Base-by-base conservation (phyloP, 345 rosid species). In the Corchorus olitorius region DNA sequence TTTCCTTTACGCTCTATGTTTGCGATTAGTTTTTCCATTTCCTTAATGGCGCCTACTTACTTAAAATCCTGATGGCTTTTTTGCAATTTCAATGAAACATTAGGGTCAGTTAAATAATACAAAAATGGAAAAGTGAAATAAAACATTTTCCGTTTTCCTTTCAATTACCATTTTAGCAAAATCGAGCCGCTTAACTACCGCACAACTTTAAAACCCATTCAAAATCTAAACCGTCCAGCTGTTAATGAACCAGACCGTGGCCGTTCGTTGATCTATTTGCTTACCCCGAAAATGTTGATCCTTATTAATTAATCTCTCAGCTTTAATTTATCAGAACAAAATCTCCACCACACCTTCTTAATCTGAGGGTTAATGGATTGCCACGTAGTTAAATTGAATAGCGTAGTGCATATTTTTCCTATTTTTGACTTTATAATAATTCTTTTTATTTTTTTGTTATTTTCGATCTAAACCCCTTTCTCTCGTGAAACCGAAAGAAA, bases 401-500 rank as follows among this genome's bases (percentile, higher is more conserved):
- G 22, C 22, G 15, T 7, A 22, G 20, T 13, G 15, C 16, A 33
- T 8, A 34, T 34, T 70, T 52, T 34, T 9, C 16, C 5, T 16
- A 8, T 34, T 52, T 70, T 52, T 10, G 15, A 70, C 55, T 37
- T 69, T 50, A 4, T 45, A 9, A n/a, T 6, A 70, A 34, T 70
- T 61, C 41, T 33, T 61, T 55, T 55, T 0, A 27, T 8, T 70
- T 52, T 53, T 73, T 68, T 16, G 72, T 80, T 66, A 69, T 86
- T 81, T 79, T 76, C 77, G 55, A 63, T 86, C 83, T 79, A 87
- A 88, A 82, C 87, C 88, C 91, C 91, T 77, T 76, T 75, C 87
- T 68, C 76, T 83, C 76, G 83, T 82, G 86, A 78, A 83, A 83
- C 86, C 86, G 81, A 80, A 89, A 72, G 90, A 88, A 88, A 85